Evolutionary conservation across 106 monocot genomes (phyloP), one percentile per base, ranked within the genome.

Genomic region (Dendrobium huoshanense): DNA sequence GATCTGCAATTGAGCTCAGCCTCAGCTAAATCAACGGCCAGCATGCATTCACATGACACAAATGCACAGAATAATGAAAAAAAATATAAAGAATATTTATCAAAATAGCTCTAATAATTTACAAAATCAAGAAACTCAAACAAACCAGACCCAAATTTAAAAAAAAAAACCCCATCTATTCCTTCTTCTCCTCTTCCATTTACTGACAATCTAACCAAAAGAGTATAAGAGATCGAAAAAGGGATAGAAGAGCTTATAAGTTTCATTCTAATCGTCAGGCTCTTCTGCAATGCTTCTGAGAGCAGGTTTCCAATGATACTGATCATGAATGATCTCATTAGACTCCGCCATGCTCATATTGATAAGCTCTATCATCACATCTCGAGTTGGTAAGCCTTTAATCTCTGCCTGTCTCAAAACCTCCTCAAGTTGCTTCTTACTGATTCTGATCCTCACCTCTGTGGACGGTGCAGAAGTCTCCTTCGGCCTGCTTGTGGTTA

Each of bases 391-490:
- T 51, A 80, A 9, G 15, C 80, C 86, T 20, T 80, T 59, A 9
- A 20, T 84, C 9, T 86, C 84, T 4, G 55, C 75, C 22, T 72
- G 22, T 3, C 41, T 55, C 4, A 91, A 80, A 55, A 91, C 19
- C 86, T 91, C 82, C 40, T 86, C 82, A 64, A 91, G 81, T 42
- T 88, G 88, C 67, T 88, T 91, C 84, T 80, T 86, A 15, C 81
- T 84, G 20, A 91, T 86, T 74, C 84, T 82, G 79, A 91, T 86
- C 84, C 81, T 86, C 65, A 91, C 80, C 84, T 79, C 80, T 0
- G 80, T 78, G 2, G 73, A 48, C 5, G 51, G 15, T 51, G 76
- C 41, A 19, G 20, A 15, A 8, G n/a, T 6, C 25, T 25, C 64
- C 58, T 65, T 24, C 64, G 7, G 58, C 5, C 25, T 31, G 31